Conservation (phyloP, 495 filamentous ascomycete genomes). For the Penicillium bovifimosum region DNA sequence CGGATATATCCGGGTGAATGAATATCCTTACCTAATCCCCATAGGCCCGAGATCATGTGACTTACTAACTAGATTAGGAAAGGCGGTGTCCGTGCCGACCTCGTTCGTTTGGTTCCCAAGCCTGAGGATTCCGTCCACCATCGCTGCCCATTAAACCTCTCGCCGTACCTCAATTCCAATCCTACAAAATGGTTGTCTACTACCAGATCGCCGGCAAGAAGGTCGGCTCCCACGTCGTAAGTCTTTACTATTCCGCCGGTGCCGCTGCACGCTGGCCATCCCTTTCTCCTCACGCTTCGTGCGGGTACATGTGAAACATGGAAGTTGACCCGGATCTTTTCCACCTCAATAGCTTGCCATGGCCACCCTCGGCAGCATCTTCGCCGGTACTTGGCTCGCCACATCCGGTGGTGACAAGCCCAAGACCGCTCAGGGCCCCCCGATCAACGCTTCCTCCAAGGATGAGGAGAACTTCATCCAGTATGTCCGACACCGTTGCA, state of each 20-base stretch:
- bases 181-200: slow-evolving; percentile 72
- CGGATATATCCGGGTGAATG: not conserved
- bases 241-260: slow-evolving; percentile 31
- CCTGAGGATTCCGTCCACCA: slow-evolving; percentile 25
- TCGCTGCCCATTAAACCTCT: slow-evolving; percentile 34
- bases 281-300: slow-evolving; percentile 19
- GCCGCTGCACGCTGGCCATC: slow-evolving; percentile 13
- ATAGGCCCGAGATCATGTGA: slow-evolving; percentile 2
- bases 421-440: slow-evolving; percentile 55
- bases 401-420: slow-evolving; percentile 60
- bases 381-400: slow-evolving; percentile 50
- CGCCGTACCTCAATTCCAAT: slow-evolving; percentile 27
- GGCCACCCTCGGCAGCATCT: slow-evolving; percentile 63
- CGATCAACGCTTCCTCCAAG: slow-evolving; percentile 79
- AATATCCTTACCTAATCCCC: not conserved
- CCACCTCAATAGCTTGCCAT: slow-evolving; percentile 71
- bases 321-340: slow-evolving; percentile 9
- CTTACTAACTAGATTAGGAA: slow-evolving; percentile 18
- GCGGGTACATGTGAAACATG: slow-evolving; percentile 12
- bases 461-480: slow-evolving; percentile 98
- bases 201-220: slow-evolving; percentile 86
- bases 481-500: slow-evolving; percentile 47
- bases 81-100: slow-evolving; percentile 26
- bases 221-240: slow-evolving; percentile 89
- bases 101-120: slow-evolving; percentile 19